Base-by-base conservation (phyloP, 164 flowering plant species). In the Berberis thunbergii region DNA sequence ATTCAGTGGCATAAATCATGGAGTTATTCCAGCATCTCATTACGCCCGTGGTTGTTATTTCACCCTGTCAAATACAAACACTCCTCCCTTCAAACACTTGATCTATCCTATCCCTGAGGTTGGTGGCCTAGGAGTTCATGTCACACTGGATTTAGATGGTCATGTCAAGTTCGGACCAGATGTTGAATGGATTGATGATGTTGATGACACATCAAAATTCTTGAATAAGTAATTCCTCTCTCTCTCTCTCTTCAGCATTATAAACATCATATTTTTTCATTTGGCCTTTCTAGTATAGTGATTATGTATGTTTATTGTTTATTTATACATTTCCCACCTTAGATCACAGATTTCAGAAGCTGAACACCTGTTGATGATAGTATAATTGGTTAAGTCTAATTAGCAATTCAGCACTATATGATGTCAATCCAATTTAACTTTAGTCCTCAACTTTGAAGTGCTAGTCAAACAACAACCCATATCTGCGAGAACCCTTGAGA, bases 121-220 rank as follows among this genome's bases (percentile, higher is more conserved):
- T 72, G 98, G 98, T 67, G 98, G 98, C 41, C 68, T 88, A 59
- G 98, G 98, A 45, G 97, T 93, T 49, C 98, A 90, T 76, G 92
- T 90, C 55, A 90, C 96, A 5, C 65, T 93, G 70, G 95, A 93
- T 76, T 75, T 93, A 72, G 74, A 79, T 75, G 89, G 92, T 58
- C 87, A 80, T 59, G 79, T 87, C 61, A 90, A 78, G 74, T 93
- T 93, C 78, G 98, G 98, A 12, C 96, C 98, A 9, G 88, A 93
- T 79, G 97, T 93, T 60, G 97, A 93, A 71, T 93, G 98, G 98
- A 82, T 93, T 8, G 69, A 77, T 70, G 80, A 71, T 9, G 41
- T 80, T 1, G 91, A 83, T 77, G 91, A 86, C 55, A 59, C 72
- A 39, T 78, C 91, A 54, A 78, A 77, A 80, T 83, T 93, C 74